phyloP scores from a whole-genome alignment of 352 stramenopile species.

The Globisporangium nodosum region DNA sequence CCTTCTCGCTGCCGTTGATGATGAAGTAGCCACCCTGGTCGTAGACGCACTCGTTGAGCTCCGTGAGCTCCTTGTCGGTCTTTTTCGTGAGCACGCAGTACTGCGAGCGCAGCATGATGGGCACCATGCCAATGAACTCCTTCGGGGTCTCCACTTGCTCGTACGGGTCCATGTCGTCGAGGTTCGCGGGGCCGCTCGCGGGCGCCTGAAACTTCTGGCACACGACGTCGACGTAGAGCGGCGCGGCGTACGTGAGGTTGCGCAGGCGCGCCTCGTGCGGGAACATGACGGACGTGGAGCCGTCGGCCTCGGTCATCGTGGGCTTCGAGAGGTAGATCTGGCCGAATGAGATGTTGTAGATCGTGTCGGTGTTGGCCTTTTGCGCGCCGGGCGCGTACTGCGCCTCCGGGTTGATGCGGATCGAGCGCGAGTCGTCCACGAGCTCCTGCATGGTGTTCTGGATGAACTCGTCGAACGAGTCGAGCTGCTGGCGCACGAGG shows the following conservation, averaged over 20 bases:
- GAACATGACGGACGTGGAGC: slow-evolving; percentile 98
- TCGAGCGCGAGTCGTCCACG: slow-evolving; percentile 96
- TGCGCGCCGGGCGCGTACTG: slow-evolving; percentile 95
- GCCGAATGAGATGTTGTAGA: slow-evolving; percentile 96
- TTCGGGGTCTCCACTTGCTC: slow-evolving; percentile 84
- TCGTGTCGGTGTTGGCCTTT: slow-evolving; percentile 88
- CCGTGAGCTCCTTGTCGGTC: slow-evolving; percentile 91
- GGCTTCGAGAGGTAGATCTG: slow-evolving; percentile 98
- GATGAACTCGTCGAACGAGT: slow-evolving; percentile 99
- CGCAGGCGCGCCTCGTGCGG: slow-evolving; percentile 97
- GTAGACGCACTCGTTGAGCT: slow-evolving; percentile 99
- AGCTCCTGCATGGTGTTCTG: slow-evolving; percentile 99
- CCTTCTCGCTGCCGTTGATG: slow-evolving; percentile 96
- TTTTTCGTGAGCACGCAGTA: slow-evolving; percentile 94
- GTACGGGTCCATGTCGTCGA: slow-evolving; percentile 87
- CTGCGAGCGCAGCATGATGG: slow-evolving; percentile 97
- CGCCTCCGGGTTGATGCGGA: slow-evolving; percentile 94
- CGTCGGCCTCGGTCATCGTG: slow-evolving; percentile 96
- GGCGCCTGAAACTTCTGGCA: slow-evolving; percentile 89
- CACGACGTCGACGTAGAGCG: slow-evolving; percentile 98
- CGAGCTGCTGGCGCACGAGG: slow-evolving; percentile 98
- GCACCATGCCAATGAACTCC: slow-evolving; percentile 98
- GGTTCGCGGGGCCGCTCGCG: slow-evolving; percentile 46
- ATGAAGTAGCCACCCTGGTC: slow-evolving; percentile 99
- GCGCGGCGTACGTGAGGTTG: slow-evolving; percentile 98